Conservation (phyloP, 78 protist genomes). For the Pigoraptor vietnamica region DNA sequence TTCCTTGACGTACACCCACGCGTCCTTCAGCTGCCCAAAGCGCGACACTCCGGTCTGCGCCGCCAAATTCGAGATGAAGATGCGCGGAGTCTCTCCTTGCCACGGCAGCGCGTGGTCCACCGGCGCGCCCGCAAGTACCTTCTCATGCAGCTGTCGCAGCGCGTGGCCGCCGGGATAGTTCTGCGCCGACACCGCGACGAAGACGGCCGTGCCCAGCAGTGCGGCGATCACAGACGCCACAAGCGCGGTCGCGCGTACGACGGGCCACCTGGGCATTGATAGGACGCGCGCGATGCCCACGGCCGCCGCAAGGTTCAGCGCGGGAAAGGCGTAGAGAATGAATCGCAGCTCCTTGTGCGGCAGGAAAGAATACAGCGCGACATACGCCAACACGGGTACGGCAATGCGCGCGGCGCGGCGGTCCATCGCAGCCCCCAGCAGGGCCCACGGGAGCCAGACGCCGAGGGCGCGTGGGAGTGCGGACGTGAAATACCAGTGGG, state of each 20-base stretch:
- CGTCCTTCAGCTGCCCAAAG: not conserved
- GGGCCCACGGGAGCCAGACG: not conserved
- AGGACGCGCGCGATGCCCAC: not conserved
- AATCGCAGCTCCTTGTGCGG: conserved; percentile 91
- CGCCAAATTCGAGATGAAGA: not conserved
- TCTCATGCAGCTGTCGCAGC: not conserved
- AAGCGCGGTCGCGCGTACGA: not conserved
- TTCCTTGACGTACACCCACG: not conserved
- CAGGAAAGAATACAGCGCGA: conserved; percentile 63
- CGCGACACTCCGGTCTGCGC: conserved; percentile 1
- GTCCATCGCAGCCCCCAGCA: not conserved
- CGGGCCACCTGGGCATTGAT: not conserved
- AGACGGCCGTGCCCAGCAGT: not conserved
- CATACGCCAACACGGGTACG: conserved; percentile 29
- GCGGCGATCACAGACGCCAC: not conserved
- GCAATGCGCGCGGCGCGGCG: not conserved
- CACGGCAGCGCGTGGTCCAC: not conserved
- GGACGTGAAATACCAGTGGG: conserved; percentile 71
- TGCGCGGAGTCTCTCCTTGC: not conserved
- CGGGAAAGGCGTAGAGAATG: conserved; percentile 72
- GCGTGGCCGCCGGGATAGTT: not conserved
- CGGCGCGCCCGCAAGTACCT: not conserved
- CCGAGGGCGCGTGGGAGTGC: conserved; percentile 72
- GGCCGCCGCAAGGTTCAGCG: conserved; percentile 52
- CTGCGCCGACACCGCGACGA: not conserved